These are phyloP conservation scores for Populus ilicifolia DNA, from an alignment of 345 rosid genomes.

Conservation along the genomic window DNA sequence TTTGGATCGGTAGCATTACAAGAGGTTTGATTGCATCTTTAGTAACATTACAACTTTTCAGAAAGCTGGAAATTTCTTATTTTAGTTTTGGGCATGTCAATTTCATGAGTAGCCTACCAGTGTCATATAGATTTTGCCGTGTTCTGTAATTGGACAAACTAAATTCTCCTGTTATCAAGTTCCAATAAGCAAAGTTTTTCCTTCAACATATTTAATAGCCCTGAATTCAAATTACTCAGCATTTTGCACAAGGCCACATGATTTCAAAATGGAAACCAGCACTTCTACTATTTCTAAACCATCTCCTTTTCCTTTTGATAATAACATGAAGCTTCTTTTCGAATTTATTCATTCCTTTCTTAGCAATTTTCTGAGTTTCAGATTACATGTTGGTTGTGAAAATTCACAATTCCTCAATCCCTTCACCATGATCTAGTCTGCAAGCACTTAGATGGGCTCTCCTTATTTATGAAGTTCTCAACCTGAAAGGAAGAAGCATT, in stretches of 20 bases:
- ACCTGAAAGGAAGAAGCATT: neutral
- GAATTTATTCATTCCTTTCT: neutral
- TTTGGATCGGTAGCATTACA: neutral
- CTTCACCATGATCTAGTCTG: neutral
- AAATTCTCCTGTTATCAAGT: neutral
- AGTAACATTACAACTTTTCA: neutral
- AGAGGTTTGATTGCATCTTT: neutral
- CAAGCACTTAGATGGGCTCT: neutral
- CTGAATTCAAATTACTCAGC: neutral
- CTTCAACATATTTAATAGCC: neutral
- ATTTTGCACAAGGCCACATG: neutral
- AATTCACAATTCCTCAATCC: neutral
- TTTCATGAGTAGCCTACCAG: neutral
- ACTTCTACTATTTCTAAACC: neutral
- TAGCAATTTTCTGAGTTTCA: neutral
- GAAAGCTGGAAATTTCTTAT: neutral
- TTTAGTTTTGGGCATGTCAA: neutral
- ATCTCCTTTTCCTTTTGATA: neutral
- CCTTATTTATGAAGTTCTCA: neutral
- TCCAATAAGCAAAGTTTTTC: neutral
- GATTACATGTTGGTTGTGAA: neutral
- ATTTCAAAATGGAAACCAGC: neutral
- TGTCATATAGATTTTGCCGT: neutral
- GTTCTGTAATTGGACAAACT: neutral
- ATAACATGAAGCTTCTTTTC: neutral